Conservation (phyloP, 1,284 basidiomycete genomes). For the Pascua sp. region DNA sequence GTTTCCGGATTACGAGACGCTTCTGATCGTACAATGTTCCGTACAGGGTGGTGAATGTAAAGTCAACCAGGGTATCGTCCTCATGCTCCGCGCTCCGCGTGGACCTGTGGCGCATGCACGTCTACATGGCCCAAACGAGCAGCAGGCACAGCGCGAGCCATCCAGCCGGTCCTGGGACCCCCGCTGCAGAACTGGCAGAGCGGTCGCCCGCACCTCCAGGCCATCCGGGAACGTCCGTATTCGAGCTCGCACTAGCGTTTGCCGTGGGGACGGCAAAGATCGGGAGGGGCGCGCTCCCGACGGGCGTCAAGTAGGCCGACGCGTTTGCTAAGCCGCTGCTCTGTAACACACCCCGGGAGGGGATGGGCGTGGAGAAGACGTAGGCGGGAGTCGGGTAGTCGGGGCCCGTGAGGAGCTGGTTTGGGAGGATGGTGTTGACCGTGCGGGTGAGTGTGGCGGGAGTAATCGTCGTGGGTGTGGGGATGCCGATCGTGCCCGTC, state of each 20-base stretch:
- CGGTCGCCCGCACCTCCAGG: neutral
- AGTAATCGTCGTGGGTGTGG: neutral
- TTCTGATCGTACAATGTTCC: neutral
- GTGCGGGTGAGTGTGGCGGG: constrained; percentile 46
- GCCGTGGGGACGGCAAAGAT: neutral
- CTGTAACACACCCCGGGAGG: constrained; percentile 46
- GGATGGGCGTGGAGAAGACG: constrained; percentile 55
- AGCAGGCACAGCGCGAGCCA: neutral
- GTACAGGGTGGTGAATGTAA: neutral
- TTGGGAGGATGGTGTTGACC: constrained; percentile 68
- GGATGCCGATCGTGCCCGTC: neutral
- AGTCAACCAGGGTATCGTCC: no score
- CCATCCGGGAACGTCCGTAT: constrained; percentile 8
- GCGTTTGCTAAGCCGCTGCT: constrained; percentile 30
- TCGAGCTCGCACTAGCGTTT: neutral
- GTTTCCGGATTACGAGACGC: neutral
- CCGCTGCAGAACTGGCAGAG: neutral
- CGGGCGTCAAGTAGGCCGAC: constrained; percentile 17
- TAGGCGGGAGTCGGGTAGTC: constrained; percentile 65
- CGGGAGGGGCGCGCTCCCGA: constrained; percentile 25
- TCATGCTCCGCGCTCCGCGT: neutral
- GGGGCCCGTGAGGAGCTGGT: constrained; percentile 66
- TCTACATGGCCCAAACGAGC: neutral
- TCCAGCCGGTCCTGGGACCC: neutral
- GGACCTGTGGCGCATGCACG: no score